These are phyloP conservation scores for Talaromyces sp. DNA, from an alignment of 2,329 filamentous ascomycete species.

Conservation along the genomic window DNA sequence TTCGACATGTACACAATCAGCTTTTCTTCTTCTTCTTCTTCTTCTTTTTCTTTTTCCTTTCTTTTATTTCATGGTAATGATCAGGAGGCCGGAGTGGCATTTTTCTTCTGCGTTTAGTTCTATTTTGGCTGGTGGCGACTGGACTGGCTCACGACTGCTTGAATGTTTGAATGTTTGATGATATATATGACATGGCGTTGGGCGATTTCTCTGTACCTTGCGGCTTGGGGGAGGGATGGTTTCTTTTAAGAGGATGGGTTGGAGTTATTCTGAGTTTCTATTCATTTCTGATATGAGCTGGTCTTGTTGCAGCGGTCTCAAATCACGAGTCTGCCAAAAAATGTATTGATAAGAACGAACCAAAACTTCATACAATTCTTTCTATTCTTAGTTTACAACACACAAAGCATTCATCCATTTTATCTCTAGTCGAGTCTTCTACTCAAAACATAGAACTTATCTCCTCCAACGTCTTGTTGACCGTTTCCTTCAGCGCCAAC, in stretches of 20 bases:
- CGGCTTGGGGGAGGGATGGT: background rate
- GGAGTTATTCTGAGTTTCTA: background rate
- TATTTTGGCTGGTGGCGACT: slow-evolving; percentile 7
- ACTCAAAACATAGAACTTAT: slow-evolving; percentile 51
- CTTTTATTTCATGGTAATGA: background rate
- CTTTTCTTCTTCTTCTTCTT: too few species aligned
- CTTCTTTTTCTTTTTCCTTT: background rate
- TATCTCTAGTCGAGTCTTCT: too few species aligned
- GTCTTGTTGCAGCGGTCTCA: background rate
- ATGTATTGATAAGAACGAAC: slow-evolving; percentile 7
- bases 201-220: background rate
- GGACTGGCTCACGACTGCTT: background rate
- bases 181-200: slow-evolving; percentile 4
- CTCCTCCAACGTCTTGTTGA: slow-evolving; percentile 53
- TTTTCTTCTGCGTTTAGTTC: background rate
- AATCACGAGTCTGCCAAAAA: background rate
- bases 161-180: slow-evolving; percentile 8
- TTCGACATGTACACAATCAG: background rate
- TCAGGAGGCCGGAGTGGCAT: background rate
- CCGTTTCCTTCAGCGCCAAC: slow-evolving; percentile 54
- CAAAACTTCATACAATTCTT: background rate
- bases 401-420: background rate
- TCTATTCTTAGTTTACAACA: background rate
- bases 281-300: slow-evolving; percentile 3
- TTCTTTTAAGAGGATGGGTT: background rate